Evolutionary conservation across 2,329 filamentous ascomycete species (phyloP).

Genomic region (Sporothrix pseudoabietina): DNA sequence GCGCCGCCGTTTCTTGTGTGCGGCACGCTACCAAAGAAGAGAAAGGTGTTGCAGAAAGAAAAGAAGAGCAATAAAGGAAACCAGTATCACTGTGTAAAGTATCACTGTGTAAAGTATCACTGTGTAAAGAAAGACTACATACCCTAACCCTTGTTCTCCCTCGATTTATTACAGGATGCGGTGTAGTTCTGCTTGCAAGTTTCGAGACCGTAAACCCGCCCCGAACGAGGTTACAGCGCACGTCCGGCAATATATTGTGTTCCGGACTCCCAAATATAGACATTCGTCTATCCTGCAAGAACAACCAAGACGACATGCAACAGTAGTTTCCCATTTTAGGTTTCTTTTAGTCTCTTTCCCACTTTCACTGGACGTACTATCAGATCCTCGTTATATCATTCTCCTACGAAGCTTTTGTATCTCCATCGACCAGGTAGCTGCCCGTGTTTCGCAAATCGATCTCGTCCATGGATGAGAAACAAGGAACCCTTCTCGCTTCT

Average conservation of each 20-base stretch:
- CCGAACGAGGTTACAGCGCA: background rate
- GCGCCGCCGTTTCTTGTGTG: conserved; percentile 7
- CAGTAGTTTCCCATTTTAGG: background rate
- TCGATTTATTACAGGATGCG: background rate
- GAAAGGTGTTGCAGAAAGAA: background rate
- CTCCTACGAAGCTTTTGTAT: background rate
- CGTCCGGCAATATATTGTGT: background rate
- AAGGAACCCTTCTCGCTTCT: background rate
- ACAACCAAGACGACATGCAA: background rate
- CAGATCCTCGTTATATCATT: background rate
- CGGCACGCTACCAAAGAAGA: conserved; percentile 5
- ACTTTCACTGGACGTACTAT: background rate
- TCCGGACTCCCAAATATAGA: background rate
- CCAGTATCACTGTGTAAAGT: too few species aligned
- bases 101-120: too few species aligned
- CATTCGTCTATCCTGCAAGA: background rate
- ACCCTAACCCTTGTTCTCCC: background rate
- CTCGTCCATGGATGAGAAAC: background rate
- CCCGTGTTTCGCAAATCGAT: conserved; percentile 13
- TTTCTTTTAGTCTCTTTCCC: background rate
- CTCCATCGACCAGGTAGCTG: conserved; percentile 4
- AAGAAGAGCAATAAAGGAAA: background rate
- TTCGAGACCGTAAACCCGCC: background rate
- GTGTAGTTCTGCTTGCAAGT: background rate
- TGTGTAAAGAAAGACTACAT: background rate